Conservation (phyloP, 2,329 filamentous ascomycete species). For the Colletotrichum tanaceti region DNA sequence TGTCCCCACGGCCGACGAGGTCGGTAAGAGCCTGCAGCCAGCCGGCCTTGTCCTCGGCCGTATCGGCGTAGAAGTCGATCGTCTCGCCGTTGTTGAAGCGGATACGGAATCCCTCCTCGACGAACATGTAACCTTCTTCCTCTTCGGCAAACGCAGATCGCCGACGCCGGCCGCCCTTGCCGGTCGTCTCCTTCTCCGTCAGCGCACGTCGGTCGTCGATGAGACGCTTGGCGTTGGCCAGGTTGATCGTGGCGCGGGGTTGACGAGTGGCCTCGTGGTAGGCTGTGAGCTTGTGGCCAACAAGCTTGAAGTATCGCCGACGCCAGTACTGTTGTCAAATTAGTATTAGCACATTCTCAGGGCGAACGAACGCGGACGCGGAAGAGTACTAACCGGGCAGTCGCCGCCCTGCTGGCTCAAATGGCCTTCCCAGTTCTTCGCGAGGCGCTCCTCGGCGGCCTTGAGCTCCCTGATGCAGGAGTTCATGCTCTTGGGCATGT, state of each 20-base stretch:
- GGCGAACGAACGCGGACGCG: conserved; percentile 42
- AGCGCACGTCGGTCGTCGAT: conserved; percentile 91
- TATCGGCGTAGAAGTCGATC: conserved; percentile 98
- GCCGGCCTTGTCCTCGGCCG: conserved; percentile 84
- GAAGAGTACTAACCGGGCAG: conserved; percentile 81
- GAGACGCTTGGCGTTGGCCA: conserved; percentile 89
- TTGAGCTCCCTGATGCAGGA: conserved; percentile 93
- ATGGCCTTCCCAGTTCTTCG: conserved; percentile 85
- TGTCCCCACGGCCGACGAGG: conserved; percentile 67
- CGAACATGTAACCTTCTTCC: conserved; percentile 99
- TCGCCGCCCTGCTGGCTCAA: conserved; percentile 97
- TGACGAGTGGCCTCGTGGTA: conserved; percentile 97
- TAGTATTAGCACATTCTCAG: conserved; percentile 57
- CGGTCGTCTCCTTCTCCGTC: conserved; percentile 83
- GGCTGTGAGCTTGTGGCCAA: conserved; percentile 90
- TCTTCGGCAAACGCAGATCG: conserved; percentile 98
- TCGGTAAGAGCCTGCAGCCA: conserved; percentile 94
- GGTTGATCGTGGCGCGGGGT: conserved; percentile 95
- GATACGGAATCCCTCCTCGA: conserved; percentile 98
- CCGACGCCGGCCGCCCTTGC: conserved; percentile 81
- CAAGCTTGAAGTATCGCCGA: conserved; percentile 94
- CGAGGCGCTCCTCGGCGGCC: conserved; percentile 84
- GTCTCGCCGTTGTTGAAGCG: conserved; percentile 98
- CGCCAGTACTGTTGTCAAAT: conserved; percentile 84
- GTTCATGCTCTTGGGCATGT: conserved; percentile 99